Percentiles rank a stretch among this genome's conserved stretches.
Evolutionary conservation across 2,329 filamentous ascomycete species (phyloP).

Genomic region (Fusarium drepaniforme): DNA sequence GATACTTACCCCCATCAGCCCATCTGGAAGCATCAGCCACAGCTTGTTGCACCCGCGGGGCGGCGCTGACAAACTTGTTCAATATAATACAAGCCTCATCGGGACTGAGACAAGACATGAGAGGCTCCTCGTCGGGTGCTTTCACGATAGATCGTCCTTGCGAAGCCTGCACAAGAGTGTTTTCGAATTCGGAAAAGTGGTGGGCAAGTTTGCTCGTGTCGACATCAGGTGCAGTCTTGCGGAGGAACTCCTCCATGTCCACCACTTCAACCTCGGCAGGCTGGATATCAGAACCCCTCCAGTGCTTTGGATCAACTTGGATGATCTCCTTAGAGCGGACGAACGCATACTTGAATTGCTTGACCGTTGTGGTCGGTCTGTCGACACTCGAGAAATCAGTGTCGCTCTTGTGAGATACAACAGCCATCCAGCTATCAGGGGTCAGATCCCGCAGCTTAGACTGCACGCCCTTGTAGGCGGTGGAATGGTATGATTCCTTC

Average conservation of each 20-base stretch:
- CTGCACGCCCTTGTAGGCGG: not conserved
- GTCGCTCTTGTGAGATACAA: not conserved
- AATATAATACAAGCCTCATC: not conserved
- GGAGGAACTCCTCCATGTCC: conserved; percentile 15
- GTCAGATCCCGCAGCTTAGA: conserved; percentile 15
- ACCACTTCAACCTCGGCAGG: conserved; percentile 5
- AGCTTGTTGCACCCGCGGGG: not conserved
- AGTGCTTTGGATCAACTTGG: not conserved
- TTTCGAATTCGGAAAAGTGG: not conserved
- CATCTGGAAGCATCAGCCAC: not conserved
- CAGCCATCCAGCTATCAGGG: conserved; percentile 13
- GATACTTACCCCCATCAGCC: not conserved
- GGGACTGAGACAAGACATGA: not conserved
- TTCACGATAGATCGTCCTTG: not conserved
- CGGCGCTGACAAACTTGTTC: not conserved
- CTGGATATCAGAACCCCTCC: not conserved
- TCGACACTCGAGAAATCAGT: not conserved
- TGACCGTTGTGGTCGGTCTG: not conserved
- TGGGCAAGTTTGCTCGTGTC: conserved; percentile 2
- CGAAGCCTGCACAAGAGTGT: not conserved
- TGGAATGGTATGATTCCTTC: not conserved
- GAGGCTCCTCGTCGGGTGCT: not conserved
- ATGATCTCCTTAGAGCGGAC: conserved; percentile 5
- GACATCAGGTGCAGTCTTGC: not conserved
- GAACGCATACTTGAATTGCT: conserved; percentile 13